Conservation (phyloP, 768 basidiomycete genomes). For the Lactifluus rugatus region DNA sequence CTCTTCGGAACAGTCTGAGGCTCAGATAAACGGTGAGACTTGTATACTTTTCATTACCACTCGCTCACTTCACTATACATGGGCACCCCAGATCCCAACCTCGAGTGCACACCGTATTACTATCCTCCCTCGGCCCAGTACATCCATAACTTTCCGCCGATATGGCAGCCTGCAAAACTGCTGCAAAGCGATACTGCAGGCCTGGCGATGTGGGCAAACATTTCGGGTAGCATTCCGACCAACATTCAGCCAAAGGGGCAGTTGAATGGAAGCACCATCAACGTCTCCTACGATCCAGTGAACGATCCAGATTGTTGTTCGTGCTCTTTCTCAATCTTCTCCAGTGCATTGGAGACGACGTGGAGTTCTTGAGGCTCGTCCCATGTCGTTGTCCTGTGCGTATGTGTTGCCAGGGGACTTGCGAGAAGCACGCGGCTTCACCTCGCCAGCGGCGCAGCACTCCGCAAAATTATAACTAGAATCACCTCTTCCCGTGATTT, state of each 20-base stretch:
- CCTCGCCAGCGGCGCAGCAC: neutral
- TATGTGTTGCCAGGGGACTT: neutral
- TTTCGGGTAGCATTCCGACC: slow-evolving; percentile 34
- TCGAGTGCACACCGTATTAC: slow-evolving; percentile 13
- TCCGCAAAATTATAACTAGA: no score
- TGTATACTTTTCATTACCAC: no score
- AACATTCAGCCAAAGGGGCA: slow-evolving; percentile 35
- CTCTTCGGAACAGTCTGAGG: slow-evolving; percentile 14
- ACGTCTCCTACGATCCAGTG: slow-evolving; percentile 10
- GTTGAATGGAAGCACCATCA: neutral
- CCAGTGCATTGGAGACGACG: neutral
- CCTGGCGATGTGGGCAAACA: slow-evolving; percentile 34
- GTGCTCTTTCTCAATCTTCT: neutral
- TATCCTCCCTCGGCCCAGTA: slow-evolving; percentile 5
- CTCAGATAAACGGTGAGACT: slow-evolving; percentile 11
- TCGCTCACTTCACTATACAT: neutral
- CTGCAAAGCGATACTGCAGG: slow-evolving; percentile 5
- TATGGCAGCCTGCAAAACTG: slow-evolving; percentile 13
- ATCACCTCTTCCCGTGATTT: neutral
- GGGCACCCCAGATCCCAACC: slow-evolving; percentile 1
- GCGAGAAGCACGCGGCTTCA: neutral
- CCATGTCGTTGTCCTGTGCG: neutral
- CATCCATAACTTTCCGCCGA: slow-evolving; percentile 1
- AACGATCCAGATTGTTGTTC: slow-evolving; percentile 17
- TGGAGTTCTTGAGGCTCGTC: neutral